A percentile compares a stretch with the other conserved stretches of the same genome.
These are phyloP conservation scores for Berberis thunbergii DNA, from an alignment of 164 flowering plant species.

Conservation along the genomic window DNA sequence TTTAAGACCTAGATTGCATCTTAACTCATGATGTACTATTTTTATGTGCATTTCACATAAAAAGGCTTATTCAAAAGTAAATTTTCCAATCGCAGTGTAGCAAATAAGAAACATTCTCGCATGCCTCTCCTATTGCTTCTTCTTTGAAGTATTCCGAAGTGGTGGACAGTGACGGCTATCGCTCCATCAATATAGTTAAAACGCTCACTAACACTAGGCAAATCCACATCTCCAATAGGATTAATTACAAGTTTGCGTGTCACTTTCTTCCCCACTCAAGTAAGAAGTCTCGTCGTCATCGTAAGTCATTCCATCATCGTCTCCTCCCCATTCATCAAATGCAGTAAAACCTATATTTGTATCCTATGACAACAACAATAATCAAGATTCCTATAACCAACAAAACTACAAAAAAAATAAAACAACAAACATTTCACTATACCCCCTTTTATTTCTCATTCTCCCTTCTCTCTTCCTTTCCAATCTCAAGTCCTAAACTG, in stretches of 20 bases:
- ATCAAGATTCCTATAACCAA: no score
- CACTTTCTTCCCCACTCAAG: slow-evolving; percentile 86
- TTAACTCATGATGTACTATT: no score
- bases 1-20: no score
- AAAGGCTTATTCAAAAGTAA: background rate
- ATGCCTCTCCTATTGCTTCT: slow-evolving; percentile 10
- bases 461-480: no score
- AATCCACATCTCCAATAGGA: slow-evolving; percentile 56
- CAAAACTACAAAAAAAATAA: no score
- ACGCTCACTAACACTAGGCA: slow-evolving; percentile 31
- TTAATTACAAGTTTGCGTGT: slow-evolving; percentile 47
- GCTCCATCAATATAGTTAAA: slow-evolving; percentile 32
- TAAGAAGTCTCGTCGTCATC: slow-evolving; percentile 21
- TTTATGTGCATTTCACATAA: no score
- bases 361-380: slow-evolving; percentile 22
- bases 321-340: slow-evolving; percentile 39
- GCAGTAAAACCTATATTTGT: slow-evolving; percentile 24
- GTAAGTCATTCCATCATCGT: slow-evolving; percentile 22
- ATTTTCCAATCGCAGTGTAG: background rate
- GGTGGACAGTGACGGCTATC: slow-evolving; percentile 39
- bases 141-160: slow-evolving; percentile 44
- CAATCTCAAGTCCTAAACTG: no score
- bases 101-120: background rate
- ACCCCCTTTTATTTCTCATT: no score
- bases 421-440: no score